Evolutionary conservation across 768 basidiomycete genomes (phyloP).

Genomic region (Leccinum barrowsii): DNA sequence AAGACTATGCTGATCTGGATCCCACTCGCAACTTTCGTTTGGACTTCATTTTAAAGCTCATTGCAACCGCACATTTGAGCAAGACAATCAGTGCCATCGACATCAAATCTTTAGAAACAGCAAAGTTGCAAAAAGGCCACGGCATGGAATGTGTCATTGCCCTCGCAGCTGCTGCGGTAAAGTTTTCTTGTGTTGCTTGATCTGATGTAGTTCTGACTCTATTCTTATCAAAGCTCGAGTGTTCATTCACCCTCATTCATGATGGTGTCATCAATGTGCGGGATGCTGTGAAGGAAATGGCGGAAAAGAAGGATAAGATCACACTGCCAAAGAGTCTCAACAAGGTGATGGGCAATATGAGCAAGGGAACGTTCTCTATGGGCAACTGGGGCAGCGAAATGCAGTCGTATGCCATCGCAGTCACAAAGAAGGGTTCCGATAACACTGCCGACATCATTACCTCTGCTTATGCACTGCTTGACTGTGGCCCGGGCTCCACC

Average conservation of each 20-base stretch:
- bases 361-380: constrained; percentile 4
- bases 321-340: not conserved
- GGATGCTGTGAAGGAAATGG: constrained; percentile 4
- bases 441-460: constrained; percentile 1
- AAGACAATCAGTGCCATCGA: not conserved
- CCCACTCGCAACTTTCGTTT: not conserved
- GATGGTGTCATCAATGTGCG: not conserved
- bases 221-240: not conserved
- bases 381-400: constrained; percentile 1
- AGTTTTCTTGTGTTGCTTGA: not conserved
- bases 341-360: constrained; percentile 1
- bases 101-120: not conserved
- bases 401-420: not conserved
- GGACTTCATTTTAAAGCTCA: not conserved
- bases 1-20: not conserved
- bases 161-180: not conserved
- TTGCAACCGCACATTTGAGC: not conserved
- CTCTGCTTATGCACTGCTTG: not conserved
- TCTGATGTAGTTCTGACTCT: not conserved
- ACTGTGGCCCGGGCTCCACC: not conserved
- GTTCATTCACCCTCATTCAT: not conserved
- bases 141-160: not conserved
- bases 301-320: constrained; percentile 2
- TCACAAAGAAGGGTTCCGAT: not conserved
- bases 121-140: not conserved